Evolutionary conservation across 208 protist genomes (phyloP), one percentile per base, ranked within the genome.

Genomic region (Leishmania turanica): DNA sequence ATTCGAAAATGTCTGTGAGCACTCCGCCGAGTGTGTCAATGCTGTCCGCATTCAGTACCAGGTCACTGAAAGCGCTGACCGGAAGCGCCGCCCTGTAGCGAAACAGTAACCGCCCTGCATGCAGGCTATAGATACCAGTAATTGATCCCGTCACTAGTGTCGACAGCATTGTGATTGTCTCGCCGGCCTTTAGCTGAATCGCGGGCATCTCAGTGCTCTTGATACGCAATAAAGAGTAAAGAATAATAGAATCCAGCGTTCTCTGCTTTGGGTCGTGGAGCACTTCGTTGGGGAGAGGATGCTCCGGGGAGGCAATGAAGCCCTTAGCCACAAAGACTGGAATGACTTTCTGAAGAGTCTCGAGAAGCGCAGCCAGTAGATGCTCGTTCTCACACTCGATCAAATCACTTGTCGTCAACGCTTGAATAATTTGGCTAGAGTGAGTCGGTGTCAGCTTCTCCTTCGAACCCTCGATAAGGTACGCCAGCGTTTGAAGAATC

Each of bases 221-320:
- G 37, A 96, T 78, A 71, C 90, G 86, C 65, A 97, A 84, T 24
- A 96, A 78, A 8, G 92, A 86, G 78, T 96, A 96, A 72, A 96
- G 89, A 47, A 95, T 47, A 40, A 96, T 91, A 17, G 93, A 97
- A 81, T 97, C 92, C 24, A 97, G 76, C 6, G 93, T 96, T 45
- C 92, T 87, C 70, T 92, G 91, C 78, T 88, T 86, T 17, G 86
- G 34, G 77, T 96, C 89, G 19, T 82, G 73, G 27, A 65, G 72
- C 19, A 96, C 81, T 54, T 91, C 84, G 47, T 72, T 69, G 3
- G 95, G 95, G 7, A 96, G 84, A 11, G 93, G 95, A 47, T 90
- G 84, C 53, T 58, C 62, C 27, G 87, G 81, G 0, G 89, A 92
- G 24, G 93, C 62, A 62, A 97, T 88, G 79, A 96, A 96, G 17